Percentiles rank a stretch among this genome's conserved stretches.
Conservation (phyloP, 148 eudicot genomes). For the Chenopodium album region DNA sequence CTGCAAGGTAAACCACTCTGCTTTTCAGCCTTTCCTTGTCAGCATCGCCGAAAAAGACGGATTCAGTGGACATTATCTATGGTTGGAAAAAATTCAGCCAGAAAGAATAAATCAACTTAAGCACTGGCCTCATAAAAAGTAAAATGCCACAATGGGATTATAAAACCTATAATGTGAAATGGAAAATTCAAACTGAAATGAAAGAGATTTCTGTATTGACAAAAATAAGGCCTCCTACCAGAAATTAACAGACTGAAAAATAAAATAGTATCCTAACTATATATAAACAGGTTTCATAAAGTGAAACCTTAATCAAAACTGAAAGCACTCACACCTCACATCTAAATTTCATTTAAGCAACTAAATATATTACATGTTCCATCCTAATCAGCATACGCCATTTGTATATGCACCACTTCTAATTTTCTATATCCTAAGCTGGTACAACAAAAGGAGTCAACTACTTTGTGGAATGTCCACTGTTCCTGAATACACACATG, state of each 20-base stretch:
- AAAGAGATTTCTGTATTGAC: background rate
- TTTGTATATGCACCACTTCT: background rate
- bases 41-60: slow-evolving; percentile 62
- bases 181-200: background rate
- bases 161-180: slow-evolving; percentile 11
- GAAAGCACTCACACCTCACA: background rate
- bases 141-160: slow-evolving; percentile 12
- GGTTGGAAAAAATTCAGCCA: slow-evolving; percentile 48
- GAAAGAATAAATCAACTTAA: slow-evolving; percentile 43
- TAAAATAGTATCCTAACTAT: background rate
- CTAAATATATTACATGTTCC: background rate
- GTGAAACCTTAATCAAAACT: background rate
- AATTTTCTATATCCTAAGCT: background rate
- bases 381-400: background rate
- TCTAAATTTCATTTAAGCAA: background rate
- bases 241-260: background rate
- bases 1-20: slow-evolving; percentile 45
- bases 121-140: slow-evolving; percentile 28
- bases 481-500: background rate
- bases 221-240: background rate
- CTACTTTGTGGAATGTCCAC: background rate
- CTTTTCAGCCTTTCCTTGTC: slow-evolving; percentile 58
- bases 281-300: background rate
- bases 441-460: background rate
- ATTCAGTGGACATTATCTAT: slow-evolving; percentile 60